These are phyloP conservation scores for Trametes hirsuta DNA, from an alignment of 1,284 basidiomycete species.

Conservation along the genomic window DNA sequence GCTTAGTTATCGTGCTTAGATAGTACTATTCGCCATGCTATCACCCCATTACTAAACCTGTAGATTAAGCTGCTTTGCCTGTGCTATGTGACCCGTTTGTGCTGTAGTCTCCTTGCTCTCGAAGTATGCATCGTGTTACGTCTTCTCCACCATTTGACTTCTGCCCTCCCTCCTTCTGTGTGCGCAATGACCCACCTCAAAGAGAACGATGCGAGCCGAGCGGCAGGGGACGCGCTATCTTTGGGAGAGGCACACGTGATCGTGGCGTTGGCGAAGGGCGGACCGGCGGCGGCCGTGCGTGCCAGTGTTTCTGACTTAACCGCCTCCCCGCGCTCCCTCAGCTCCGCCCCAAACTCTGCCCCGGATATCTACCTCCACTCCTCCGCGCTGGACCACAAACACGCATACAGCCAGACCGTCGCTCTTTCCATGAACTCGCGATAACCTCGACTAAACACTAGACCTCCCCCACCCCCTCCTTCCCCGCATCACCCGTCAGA, in stretches of 20 bases:
- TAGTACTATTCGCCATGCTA: slow-evolving; percentile 5
- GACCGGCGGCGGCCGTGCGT: neutral
- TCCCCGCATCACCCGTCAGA: neutral
- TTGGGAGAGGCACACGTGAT: slow-evolving; percentile 7
- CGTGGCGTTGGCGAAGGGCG: slow-evolving; percentile 7
- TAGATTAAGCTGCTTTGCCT: neutral
- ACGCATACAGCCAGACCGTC: neutral
- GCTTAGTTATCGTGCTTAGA: slow-evolving; percentile 6
- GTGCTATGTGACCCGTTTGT: neutral
- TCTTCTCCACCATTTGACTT: neutral
- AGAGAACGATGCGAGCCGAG: neutral
- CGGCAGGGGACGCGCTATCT: neutral
- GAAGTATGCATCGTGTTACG: neutral
- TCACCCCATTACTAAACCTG: slow-evolving; percentile 1
- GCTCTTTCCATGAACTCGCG: slow-evolving; percentile 1
- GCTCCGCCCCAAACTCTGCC: neutral
- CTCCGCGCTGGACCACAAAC: neutral
- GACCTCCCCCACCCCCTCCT: neutral
- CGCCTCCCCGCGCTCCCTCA: neutral
- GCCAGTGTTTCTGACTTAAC: too few species aligned
- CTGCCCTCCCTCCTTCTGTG: too few species aligned
- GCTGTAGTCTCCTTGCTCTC: neutral
- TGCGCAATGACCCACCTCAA: too few species aligned
- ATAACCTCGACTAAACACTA: neutral
- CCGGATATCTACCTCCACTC: neutral